Conservation (phyloP, 2,329 filamentous ascomycete genomes). For the Penicillium decumbens region DNA sequence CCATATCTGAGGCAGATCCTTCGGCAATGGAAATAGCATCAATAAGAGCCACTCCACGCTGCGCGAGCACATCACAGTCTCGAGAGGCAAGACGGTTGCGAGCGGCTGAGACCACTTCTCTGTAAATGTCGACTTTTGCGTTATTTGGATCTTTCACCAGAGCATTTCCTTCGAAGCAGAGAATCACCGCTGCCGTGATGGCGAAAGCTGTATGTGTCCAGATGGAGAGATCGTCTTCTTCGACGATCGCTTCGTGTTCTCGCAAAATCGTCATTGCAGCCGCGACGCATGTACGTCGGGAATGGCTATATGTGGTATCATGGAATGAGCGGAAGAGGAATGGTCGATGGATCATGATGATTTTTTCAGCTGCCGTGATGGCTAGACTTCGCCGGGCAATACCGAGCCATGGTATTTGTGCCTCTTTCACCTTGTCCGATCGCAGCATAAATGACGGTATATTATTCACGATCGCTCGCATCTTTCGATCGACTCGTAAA, state of each 20-base stretch:
- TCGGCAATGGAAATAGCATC: slow-evolving; percentile 24
- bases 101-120: slow-evolving; percentile 20
- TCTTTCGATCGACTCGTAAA: slow-evolving; percentile 31
- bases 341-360: slow-evolving; percentile 43
- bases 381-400: slow-evolving; percentile 36
- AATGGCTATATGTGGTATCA: slow-evolving; percentile 32
- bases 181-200: slow-evolving; percentile 26
- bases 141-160: slow-evolving; percentile 10
- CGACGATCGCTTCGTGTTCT: slow-evolving; percentile 24
- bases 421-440: slow-evolving; percentile 24
- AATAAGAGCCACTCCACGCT: slow-evolving; percentile 25
- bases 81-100: slow-evolving; percentile 20
- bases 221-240: slow-evolving; percentile 24
- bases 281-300: slow-evolving; percentile 36
- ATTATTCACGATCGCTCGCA: slow-evolving; percentile 33
- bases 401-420: slow-evolving; percentile 33
- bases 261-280: slow-evolving; percentile 40
- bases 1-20: slow-evolving; percentile 5
- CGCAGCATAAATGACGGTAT: slow-evolving; percentile 31
- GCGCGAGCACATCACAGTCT: slow-evolving; percentile 22
- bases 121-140: slow-evolving; percentile 18
- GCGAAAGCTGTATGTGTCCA: slow-evolving; percentile 28
- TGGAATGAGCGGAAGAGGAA: slow-evolving; percentile 36
- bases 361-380: slow-evolving; percentile 40
- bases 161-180: slow-evolving; percentile 26